Evolutionary conservation across 192 early-diverging fungal species (phyloP), one percentile per base, ranked within the genome.

Genomic region (Gamsiella multidivaricata): DNA sequence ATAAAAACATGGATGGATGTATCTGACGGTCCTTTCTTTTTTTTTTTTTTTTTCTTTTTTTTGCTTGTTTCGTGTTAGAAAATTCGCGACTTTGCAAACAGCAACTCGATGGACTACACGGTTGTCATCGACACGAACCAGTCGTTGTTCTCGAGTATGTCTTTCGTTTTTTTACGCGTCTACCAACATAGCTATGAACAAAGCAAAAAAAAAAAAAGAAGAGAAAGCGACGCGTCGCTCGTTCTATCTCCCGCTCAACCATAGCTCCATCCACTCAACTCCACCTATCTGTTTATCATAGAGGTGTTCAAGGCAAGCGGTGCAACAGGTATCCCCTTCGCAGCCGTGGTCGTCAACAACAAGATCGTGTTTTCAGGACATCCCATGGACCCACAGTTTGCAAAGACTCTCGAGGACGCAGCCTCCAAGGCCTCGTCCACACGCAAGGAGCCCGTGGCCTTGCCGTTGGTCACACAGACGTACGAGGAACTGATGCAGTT

Each of bases 311-410:
- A 46, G 29, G 62, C 85, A 11, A 79, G 70, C 29, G 82, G 78
- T 5, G 82, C 85, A 11, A 76, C 71, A 61, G 85, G 87, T 34
- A 88, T 88, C 34, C 87, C 87, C 3, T 80, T 80, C 50, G 83
- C 82, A 11, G 81, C 86, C 31, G 57, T 87, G 29, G 65, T 84
- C 26, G 82, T 75, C 11, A 69, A 80, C 46, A 85, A 85, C 46
- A 72, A 68, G 43, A 82, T 88, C 41, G 69, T 84, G 7, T 86
- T 82, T 66, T 65, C 70, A 32, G 83, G 82, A 7, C 87, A 88
- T 47, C 85, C 87, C 3, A 83, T 82, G 79, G 82, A 81, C 23
- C 80, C 84, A 5, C 42, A 78, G 15, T 86, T 87, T 51, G 69
- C 29, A 10, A 61, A 54, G 22, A 58, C 60, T 10, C 42, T 73